Percentiles rank a stretch among this genome's conserved stretches.
phyloP scores from a whole-genome alignment of 495 filamentous ascomycete genomes.

The Penicillium soppii region DNA sequence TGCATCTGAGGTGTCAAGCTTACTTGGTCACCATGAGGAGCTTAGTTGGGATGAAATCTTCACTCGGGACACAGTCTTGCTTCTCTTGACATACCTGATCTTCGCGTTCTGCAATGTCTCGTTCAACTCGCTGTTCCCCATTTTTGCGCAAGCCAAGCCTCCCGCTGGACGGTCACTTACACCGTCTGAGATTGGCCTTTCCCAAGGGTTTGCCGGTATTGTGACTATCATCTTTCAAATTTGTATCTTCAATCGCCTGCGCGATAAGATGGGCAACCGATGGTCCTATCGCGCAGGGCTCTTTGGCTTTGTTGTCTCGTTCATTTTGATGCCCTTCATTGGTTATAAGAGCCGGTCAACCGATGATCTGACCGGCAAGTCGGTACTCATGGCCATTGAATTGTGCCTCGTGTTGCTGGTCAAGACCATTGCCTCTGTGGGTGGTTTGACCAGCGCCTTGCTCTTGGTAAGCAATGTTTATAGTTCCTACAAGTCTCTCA shows the following conservation, averaged over 20 bases:
- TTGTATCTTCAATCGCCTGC: conserved; percentile 73
- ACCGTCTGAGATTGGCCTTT: conserved; percentile 80
- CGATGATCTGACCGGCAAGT: conserved; percentile 51
- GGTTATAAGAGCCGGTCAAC: conserved; percentile 64
- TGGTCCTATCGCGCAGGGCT: conserved; percentile 76
- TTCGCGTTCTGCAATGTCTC: conserved; percentile 88
- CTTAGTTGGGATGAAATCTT: conserved; percentile 54
- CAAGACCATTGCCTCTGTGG: conserved; percentile 86
- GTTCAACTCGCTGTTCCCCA: conserved; percentile 88
- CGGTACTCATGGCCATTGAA: conserved; percentile 65
- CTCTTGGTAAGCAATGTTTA: conserved; percentile 61
- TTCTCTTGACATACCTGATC: conserved; percentile 79
- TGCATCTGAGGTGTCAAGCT: conserved; percentile 41
- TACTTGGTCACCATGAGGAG: conserved; percentile 32
- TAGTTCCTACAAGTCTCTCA: neutral
- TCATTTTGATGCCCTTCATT: conserved; percentile 85
- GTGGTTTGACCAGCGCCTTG: conserved; percentile 84
- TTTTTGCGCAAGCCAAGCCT: conserved; percentile 72
- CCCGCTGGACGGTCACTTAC: conserved; percentile 75
- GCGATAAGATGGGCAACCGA: conserved; percentile 81
- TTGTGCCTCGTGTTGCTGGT: conserved; percentile 76
- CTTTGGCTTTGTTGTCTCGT: conserved; percentile 79
- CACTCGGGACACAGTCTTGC: conserved; percentile 75
- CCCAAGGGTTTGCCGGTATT: conserved; percentile 78
- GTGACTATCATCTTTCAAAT: conserved; percentile 89